Evolutionary conservation across 2,329 filamentous ascomycete species (phyloP).

Genomic region (Onygena corvina): DNA sequence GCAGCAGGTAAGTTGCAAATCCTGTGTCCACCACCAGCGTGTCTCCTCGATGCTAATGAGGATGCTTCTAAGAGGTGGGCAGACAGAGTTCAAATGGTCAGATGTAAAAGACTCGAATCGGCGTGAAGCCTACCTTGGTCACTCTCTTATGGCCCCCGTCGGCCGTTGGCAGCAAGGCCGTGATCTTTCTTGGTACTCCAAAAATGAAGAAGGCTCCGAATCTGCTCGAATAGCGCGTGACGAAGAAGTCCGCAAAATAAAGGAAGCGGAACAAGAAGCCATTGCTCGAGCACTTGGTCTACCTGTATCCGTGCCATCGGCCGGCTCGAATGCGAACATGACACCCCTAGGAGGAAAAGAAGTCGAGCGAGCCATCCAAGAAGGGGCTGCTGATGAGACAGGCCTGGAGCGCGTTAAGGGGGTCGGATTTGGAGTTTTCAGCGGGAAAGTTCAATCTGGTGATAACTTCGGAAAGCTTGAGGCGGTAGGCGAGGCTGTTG

Average conservation of each 20-base stretch:
- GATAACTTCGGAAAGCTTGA: constrained; percentile 19
- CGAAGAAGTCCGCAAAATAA: constrained; percentile 69
- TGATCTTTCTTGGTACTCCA: constrained; percentile 55
- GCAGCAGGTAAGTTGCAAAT: constrained; percentile 45
- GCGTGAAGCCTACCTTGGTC: constrained; percentile 82
- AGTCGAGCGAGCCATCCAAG: constrained; percentile 42
- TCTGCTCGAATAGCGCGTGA: constrained; percentile 46
- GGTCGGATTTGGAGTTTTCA: constrained; percentile 26
- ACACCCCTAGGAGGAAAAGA: constrained; percentile 51
- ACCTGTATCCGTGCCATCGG: constrained; percentile 48
- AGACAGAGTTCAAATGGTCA: constrained; percentile 90
- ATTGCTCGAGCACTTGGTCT: constrained; percentile 72
- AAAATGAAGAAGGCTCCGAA: constrained; percentile 41
- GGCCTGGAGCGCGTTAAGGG: constrained; percentile 22
- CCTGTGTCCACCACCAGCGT: neutral
- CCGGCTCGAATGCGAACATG: constrained; percentile 53
- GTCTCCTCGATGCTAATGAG: constrained; percentile 9
- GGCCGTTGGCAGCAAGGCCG: constrained; percentile 81
- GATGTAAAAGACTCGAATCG: constrained; percentile 78
- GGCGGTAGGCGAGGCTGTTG: constrained; percentile 18
- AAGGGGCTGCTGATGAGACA: constrained; percentile 23
- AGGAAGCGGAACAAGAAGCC: constrained; percentile 87
- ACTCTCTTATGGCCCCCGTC: constrained; percentile 83
- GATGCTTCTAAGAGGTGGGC: constrained; percentile 52
- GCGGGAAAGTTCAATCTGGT: constrained; percentile 19